Evolutionary conservation across 225 moss, liverwort and hornwort genomes (phyloP).

Genomic region (Bryum argenteum): DNA sequence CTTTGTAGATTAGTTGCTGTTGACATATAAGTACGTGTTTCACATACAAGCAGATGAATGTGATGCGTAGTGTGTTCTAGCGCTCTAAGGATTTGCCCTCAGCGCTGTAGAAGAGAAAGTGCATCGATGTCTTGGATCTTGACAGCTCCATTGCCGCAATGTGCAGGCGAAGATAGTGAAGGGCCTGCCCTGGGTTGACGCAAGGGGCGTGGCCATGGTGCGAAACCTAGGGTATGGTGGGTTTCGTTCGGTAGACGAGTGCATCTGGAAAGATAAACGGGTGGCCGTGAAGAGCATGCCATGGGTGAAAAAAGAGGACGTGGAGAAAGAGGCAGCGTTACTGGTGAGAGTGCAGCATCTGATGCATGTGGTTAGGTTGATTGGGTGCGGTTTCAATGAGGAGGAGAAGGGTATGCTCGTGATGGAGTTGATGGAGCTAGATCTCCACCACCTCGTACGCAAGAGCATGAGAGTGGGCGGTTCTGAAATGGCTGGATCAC

Average conservation of each 20-base stretch:
- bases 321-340: constrained; percentile 22
- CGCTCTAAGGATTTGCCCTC: no score
- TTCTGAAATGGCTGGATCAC: not conserved
- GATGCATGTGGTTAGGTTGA: constrained; percentile 20
- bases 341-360: constrained; percentile 27
- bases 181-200: constrained; percentile 6
- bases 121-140: no score
- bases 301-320: not conserved
- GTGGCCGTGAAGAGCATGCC: constrained; percentile 29
- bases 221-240: not conserved
- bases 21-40: no score
- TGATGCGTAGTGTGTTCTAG: no score
- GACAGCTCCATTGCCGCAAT: not conserved
- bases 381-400: constrained; percentile 13
- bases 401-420: constrained; percentile 19
- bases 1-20: no score
- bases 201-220: not conserved
- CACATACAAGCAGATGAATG: no score
- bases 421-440: constrained; percentile 26
- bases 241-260: constrained; percentile 10
- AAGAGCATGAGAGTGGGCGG: not conserved
- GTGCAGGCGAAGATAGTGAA: constrained; percentile 19
- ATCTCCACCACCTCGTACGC: constrained; percentile 4
- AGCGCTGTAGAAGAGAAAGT: no score
- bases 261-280: not conserved